Evolutionary conservation across 345 rosid genomes (phyloP), one percentile per base, ranked within the genome.

Genomic region (Lepidium aucheri): DNA sequence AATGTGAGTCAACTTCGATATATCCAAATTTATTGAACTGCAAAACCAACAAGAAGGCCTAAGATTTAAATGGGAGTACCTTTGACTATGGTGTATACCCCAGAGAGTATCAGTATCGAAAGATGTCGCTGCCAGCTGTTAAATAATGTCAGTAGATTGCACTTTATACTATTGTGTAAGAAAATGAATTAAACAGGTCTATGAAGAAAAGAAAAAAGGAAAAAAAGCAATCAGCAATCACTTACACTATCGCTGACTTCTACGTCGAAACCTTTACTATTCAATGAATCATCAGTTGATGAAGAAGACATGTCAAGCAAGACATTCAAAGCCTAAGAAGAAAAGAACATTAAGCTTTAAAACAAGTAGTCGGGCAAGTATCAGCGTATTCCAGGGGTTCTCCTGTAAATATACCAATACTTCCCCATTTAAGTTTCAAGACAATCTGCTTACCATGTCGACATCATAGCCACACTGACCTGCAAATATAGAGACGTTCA

Each of bases 401-500:
- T 30, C 51, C 67, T 66, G 50, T 60, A 26, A 36, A 66, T 60
- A 73, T 55, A 62, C 70, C 57, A 69, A 74, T 41, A 60, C 52
- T 38, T 18, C 55, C 59, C 60, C 69, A 60, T 14, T 35, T 60
- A 66, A 35, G 50, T 44, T 18, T 51, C 42, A 52, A 59, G 68
- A 51, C 43, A 60, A 35, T 66, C 63, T 35, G 44, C 73, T 73
- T 83, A 93, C 98, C 98, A 80, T 86, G 42, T 82, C 86, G 53
- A 86, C 78, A 75, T 86, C 69, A 71, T 88, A 81, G 6, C 90
- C 85, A 62, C 90, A 93, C 68, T 86, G 89, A 78, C 94, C 98
- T 93, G 83, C 76, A 81, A 81, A 77, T 3, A 32, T 28, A 58
- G 46, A 68, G 49, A 9, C 43, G 24, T 58, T 18, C 45, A 60